Evolutionary conservation across 192 early-diverging fungal genomes (phyloP), one percentile per base, ranked within the genome.

Genomic region (Coemansia sp.): DNA sequence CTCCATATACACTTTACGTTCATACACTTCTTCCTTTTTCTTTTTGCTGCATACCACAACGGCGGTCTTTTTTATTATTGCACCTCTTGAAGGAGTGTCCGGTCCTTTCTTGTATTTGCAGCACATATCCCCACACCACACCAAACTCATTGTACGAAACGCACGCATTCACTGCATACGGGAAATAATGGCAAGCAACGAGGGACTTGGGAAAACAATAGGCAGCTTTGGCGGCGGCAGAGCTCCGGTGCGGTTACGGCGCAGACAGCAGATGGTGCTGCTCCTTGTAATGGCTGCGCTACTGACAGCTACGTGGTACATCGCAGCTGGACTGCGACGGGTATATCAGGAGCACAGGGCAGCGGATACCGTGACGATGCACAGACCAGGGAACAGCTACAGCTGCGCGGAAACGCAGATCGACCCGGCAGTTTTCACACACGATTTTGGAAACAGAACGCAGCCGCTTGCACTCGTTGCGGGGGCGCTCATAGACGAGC

Each of bases 391-490:
- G 20, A 1, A 22, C 22, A 10, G 39, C 20, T 69, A 62, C 67
- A 69, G 67, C 59, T 69, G 67, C 25, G 59, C 59, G 19, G 58
- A 19, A 17, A 58, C 58, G 20, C 67, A 39, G 16, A 5, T 69
- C 7, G 67, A 69, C 17, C 57, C 58, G 16, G 17, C 67, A 2
- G 39, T 62, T 19, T 60, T 56, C 59, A 42, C 9, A 0, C 57
- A 16, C 3, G n/a, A 5, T 5, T 39, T 8, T 12, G 58, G 45
- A n/a, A 20, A 50, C 39, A 14, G 49, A 58, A 53, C 48, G 14
- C 57, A 55, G 49, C 59, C 67, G 13, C 62, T 69, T 69, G 67
- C 60, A 2, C 45, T 69, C n/a, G 42, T 69, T 5, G 56, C 67
- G 10, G 42, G 46, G 5, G 57, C 43, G 9, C 19, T 2, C 12